Base-by-base conservation (phyloP, 2,329 filamentous ascomycete genomes). In the Cladosporium austrohemisphaericum region DNA sequence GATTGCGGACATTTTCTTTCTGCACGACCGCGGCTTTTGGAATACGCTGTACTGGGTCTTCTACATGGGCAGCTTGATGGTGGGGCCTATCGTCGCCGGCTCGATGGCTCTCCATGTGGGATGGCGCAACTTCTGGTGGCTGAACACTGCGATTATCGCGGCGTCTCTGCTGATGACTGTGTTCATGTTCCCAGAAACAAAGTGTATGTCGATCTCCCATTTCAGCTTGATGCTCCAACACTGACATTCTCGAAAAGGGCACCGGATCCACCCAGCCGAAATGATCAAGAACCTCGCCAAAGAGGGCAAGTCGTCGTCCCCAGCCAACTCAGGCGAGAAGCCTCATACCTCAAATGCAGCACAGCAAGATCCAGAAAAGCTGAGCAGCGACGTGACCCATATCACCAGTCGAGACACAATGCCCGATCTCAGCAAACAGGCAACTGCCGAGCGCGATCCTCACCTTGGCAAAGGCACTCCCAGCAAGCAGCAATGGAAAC, bases 71-170 rank as follows among this genome's bases (percentile, higher is more conserved):
- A 76, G 76, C 9, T 66, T 84, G 19, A 83, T 81, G 78, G 74
- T 79, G 44, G 77, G 72, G 31, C 60, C 61, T 2, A 83, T 83
- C 51, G 72, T 83, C 40, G 70, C 78, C 1, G 82, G 82, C 1
- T 66, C 77, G 0, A 85, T 85, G 80, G 74, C 79, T 1, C 68
- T 77, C 35, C 72, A 77, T 28, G 61, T 76, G 3, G 80, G 80
- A 40, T 83, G 79, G 77, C 70, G 79, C 20, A 80, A 69, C 58
- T 85, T 85, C 62, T 85, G 80, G 78, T 85, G 81, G 81, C 69
- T 85, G 54, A 83, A 84, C 54, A 76, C 79, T 2, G 81, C 62
- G 1, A 43, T 84, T 1, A 64, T 81, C 2, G 75, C 67, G 1
- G 58, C 77, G 3, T 73, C 74, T 0, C 65, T 77, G 18, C 23